Evolutionary conservation across 2,329 filamentous ascomycete species (phyloP).

Genomic region (Ciborinia camelliae): DNA sequence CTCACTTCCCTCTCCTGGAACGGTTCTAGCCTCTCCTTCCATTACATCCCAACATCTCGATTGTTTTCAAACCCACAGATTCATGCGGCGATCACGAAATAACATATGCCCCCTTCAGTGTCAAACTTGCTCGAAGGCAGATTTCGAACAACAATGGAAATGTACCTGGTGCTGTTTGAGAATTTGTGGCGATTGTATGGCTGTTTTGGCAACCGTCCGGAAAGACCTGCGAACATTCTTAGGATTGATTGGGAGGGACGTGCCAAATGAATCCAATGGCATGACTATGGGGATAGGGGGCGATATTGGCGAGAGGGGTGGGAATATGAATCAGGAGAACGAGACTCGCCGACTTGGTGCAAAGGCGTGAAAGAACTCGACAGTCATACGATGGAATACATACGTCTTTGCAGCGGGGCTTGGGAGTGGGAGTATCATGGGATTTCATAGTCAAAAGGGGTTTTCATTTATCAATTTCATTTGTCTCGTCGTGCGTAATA

Average conservation of each 20-base stretch:
- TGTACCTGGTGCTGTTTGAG: slow-evolving; percentile 39
- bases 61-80: slow-evolving; percentile 35
- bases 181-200: slow-evolving; percentile 36
- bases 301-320: background rate
- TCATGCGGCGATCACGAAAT: slow-evolving; percentile 35
- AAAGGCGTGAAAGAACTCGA: background rate
- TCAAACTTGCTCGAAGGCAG: slow-evolving; percentile 35
- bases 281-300: background rate
- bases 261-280: background rate
- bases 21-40: slow-evolving; percentile 27
- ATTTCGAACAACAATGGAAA: slow-evolving; percentile 33
- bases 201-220: slow-evolving; percentile 28
- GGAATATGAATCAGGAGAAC: background rate
- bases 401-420: background rate
- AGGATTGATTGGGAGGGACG: slow-evolving; percentile 1
- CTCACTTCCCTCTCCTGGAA: slow-evolving; percentile 23
- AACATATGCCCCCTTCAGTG: slow-evolving; percentile 35
- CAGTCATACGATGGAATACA: background rate
- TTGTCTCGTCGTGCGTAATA: background rate
- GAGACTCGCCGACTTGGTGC: background rate
- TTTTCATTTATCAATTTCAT: background rate
- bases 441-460: background rate
- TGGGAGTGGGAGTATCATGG: background rate
- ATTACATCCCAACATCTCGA: slow-evolving; percentile 32
- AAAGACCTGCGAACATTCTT: slow-evolving; percentile 28